These are phyloP conservation scores for Talaromyces funiculosus DNA, from an alignment of 2,329 filamentous ascomycete genomes.

Conservation along the genomic window DNA sequence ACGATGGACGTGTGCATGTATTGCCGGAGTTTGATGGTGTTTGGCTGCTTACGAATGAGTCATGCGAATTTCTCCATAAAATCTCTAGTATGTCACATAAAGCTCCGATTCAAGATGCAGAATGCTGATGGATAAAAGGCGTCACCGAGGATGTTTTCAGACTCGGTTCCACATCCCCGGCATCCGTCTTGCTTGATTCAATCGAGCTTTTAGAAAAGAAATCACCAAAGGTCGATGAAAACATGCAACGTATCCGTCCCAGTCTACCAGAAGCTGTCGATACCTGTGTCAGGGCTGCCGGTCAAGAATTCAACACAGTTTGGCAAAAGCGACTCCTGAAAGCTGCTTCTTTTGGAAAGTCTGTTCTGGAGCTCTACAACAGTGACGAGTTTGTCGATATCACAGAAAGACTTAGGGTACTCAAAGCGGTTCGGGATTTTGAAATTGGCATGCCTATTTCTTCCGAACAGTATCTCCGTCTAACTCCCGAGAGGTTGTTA, in stretches of 20 bases:
- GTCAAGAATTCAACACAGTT: conserved; percentile 80
- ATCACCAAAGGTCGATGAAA: conserved; percentile 94
- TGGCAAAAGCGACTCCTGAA: conserved; percentile 97
- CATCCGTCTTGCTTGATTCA: conserved; percentile 89
- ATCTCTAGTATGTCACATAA: conserved; percentile 56
- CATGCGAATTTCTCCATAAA: conserved; percentile 96
- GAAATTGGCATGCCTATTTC: conserved; percentile 85
- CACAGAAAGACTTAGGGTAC: conserved; percentile 85
- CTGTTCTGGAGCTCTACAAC: conserved; percentile 92
- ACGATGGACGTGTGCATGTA: conserved; percentile 85
- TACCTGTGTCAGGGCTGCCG: conserved; percentile 85
- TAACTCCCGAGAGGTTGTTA: conserved; percentile 85
- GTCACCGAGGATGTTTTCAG: conserved; percentile 86
- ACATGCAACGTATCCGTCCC: conserved; percentile 86
- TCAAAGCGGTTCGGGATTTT: conserved; percentile 89
- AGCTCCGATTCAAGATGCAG: background rate
- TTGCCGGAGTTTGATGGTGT: conserved; percentile 87
- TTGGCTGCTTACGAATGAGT: conserved; percentile 80
- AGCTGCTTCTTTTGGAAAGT: conserved; percentile 95
- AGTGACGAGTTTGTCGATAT: conserved; percentile 99
- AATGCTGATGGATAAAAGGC: conserved; percentile 34
- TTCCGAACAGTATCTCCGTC: conserved; percentile 85
- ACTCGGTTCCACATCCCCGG: conserved; percentile 78
- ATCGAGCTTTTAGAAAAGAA: conserved; percentile 86
- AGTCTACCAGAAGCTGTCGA: conserved; percentile 90